Evolutionary conservation across 202 grass and related monocot species (phyloP).

Genomic region (Miscanthus sacchariflorus): DNA sequence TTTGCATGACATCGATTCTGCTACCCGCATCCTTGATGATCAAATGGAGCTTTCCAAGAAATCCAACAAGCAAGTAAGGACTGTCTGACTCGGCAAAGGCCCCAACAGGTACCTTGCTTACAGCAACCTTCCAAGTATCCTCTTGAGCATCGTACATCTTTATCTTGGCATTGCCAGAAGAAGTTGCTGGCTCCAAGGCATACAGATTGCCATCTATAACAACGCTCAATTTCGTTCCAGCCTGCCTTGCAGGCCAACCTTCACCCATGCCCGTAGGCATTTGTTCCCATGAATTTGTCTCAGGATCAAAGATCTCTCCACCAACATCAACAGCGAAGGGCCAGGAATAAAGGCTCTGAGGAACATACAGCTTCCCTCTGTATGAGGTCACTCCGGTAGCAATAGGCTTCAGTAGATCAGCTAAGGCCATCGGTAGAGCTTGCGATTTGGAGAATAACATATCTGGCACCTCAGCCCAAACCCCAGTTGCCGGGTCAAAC

Average conservation of each 20-base stretch:
- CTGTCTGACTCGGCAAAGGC: slow-evolving; percentile 54
- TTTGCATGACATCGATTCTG: slow-evolving; percentile 59
- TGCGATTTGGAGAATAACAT: slow-evolving; percentile 79
- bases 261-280: slow-evolving; percentile 83
- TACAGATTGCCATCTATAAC: slow-evolving; percentile 70
- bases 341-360: slow-evolving; percentile 85
- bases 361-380: slow-evolving; percentile 75
- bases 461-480: slow-evolving; percentile 63
- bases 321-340: slow-evolving; percentile 79
- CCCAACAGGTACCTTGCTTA: slow-evolving; percentile 60
- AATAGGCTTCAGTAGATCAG: slow-evolving; percentile 77
- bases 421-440: slow-evolving; percentile 56
- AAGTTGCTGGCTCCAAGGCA: slow-evolving; percentile 73
- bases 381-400: slow-evolving; percentile 69
- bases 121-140: slow-evolving; percentile 73
- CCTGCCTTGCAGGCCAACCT: slow-evolving; percentile 85
- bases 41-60: slow-evolving; percentile 82
- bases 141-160: slow-evolving; percentile 76
- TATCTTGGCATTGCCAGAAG: slow-evolving; percentile 61
- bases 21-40: slow-evolving; percentile 59
- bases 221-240: slow-evolving; percentile 66
- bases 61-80: slow-evolving; percentile 64
- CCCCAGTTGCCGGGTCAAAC: slow-evolving; percentile 67
- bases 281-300: slow-evolving; percentile 62
- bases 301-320: slow-evolving; percentile 77